phyloP scores from a whole-genome alignment of 768 basidiomycete species.

The Dictyophora rubrovolvata region DNA sequence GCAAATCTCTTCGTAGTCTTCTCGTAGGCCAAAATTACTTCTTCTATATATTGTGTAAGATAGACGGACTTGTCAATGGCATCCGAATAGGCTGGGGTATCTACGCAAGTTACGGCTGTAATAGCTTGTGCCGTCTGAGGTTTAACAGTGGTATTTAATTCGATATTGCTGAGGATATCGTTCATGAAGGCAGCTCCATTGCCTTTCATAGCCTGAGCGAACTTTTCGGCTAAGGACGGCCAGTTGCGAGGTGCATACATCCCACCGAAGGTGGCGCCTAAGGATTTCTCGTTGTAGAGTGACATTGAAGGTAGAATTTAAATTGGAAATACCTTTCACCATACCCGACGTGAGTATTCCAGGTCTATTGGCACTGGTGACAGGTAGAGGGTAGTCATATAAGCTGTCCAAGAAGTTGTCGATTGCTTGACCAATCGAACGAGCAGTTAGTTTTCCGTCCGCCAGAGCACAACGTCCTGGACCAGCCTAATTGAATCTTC shows the following conservation, averaged over 20 bases:
- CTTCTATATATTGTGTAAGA: constrained; percentile 18
- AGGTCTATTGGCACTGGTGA: constrained; percentile 16
- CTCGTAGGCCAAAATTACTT: constrained; percentile 14
- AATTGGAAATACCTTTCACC: constrained; percentile 12
- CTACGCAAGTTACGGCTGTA: constrained; percentile 23
- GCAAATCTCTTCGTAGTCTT: constrained; percentile 14
- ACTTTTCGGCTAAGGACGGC: constrained; percentile 11
- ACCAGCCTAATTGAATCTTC: constrained; percentile 16
- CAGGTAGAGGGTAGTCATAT: constrained; percentile 19
- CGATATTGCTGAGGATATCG: constrained; percentile 10
- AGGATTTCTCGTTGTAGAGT: neutral
- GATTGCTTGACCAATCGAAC: constrained; percentile 14
- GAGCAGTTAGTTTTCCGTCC: constrained; percentile 11
- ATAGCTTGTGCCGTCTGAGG: constrained; percentile 16
- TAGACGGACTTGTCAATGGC: constrained; percentile 10
- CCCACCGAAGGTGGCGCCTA: constrained; percentile 10
- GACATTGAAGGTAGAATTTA: neutral
- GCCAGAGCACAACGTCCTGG: constrained; percentile 20
- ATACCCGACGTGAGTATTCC: constrained; percentile 20
- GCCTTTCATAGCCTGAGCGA: constrained; percentile 19
- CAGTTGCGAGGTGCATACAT: constrained; percentile 17
- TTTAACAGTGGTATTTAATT: constrained; percentile 10
- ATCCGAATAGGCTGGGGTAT: constrained; percentile 16
- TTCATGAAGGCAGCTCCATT: constrained; percentile 18
- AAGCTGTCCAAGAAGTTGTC: constrained; percentile 17